These are phyloP conservation scores for Starmerella floricola DNA, from an alignment of 805 yeast genomes.

Conservation along the genomic window DNA sequence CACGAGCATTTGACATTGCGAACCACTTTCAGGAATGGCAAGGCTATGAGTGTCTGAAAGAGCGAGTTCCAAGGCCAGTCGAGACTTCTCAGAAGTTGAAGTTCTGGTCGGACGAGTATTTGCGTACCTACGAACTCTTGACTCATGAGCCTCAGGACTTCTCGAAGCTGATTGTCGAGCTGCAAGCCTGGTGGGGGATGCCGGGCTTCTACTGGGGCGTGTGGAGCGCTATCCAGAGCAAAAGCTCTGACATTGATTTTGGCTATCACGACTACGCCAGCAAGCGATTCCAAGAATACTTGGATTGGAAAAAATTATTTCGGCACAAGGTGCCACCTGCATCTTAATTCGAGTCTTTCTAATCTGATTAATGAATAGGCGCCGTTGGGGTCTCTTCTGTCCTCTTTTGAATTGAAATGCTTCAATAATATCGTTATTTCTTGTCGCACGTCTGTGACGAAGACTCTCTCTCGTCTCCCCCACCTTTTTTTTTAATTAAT, in stretches of 20 bases:
- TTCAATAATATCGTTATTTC: no score
- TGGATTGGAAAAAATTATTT: constrained; percentile 50
- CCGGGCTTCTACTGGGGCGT: constrained; percentile 82
- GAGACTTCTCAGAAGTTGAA: constrained; percentile 35
- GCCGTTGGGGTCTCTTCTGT: no score
- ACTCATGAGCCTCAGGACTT: constrained; percentile 27
- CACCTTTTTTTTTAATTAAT: neutral
- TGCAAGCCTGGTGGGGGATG: constrained; percentile 53
- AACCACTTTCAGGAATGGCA: constrained; percentile 74
- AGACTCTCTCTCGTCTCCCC: no score
- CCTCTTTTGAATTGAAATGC: no score
- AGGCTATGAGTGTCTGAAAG: constrained; percentile 59
- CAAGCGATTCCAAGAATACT: constrained; percentile 51
- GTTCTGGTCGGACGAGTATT: constrained; percentile 49
- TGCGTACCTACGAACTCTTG: constrained; percentile 28
- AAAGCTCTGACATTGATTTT: constrained; percentile 58
- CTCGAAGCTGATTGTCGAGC: constrained; percentile 41
- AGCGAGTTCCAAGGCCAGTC: constrained; percentile 45
- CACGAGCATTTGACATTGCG: constrained; percentile 62
- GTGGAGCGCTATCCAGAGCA: constrained; percentile 68
- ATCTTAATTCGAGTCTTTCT: no score
- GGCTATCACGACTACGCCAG: constrained; percentile 52
- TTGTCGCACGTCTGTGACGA: no score
- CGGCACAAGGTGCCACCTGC: no score
- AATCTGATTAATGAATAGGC: no score